Base-by-base conservation (phyloP, 768 basidiomycete species). In the Suillus subaureus region DNA sequence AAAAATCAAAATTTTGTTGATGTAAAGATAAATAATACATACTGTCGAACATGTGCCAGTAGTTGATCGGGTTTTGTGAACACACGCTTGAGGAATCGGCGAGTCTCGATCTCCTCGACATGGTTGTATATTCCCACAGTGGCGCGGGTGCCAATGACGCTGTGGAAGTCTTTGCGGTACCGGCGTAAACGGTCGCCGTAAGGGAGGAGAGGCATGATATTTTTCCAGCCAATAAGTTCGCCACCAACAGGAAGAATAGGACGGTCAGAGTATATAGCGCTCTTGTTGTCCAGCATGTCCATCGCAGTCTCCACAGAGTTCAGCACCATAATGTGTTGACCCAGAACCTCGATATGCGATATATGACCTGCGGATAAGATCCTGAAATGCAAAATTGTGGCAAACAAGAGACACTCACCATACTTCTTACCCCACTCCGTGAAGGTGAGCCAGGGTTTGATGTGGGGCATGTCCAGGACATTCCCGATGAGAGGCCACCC, bases 281-380 rank as follows among this genome's bases (percentile, higher is more conserved):
- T 87, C 70, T 88, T 87, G 74, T 87, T 88, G 74, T 90, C 87
- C 61, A 90, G 79, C 77, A 90, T 81, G 57, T 89, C 86, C 66
- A 78, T 62, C 21, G 86, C 86, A 26, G 78, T 71, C 70, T 81
- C 79, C 31, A 79, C 79, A 15, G 82, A 84, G 71, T 87, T 88
- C 33, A 89, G 66, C 57, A 89, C 75, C 47, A 89, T 72, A 35
- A 89, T 74, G 43, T 86, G 80, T 66, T 88, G 88, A 3, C 88
- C 87, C 4, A 90, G 77, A 16, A 89, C 77, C 35, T 85, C 87
- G 2, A 83, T 81, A 61, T 87, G 88, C 67, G 82, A 82, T 18
- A 90, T 87, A 64, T 85, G 84, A 47, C 88, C 88, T 89, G 66
- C n/a, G 42, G 1, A 61, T 13, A 21, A 18, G 45, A 47, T 21